phyloP scores from a whole-genome alignment of 768 basidiomycete species.

The Russula sp. region DNA sequence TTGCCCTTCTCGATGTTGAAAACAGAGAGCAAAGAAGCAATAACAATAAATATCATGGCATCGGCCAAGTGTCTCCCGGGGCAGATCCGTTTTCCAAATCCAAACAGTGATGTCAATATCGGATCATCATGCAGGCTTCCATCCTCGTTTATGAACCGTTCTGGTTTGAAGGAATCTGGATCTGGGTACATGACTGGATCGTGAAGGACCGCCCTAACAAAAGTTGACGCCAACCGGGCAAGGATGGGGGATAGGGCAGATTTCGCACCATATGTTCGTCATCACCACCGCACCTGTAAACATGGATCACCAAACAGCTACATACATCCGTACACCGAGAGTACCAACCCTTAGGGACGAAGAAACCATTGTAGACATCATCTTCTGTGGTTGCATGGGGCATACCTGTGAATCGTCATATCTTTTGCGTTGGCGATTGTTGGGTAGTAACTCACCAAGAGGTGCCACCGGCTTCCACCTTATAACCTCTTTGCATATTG shows the following conservation, averaged over 20 bases:
- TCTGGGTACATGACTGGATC: background rate
- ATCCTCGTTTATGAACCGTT: too few species aligned
- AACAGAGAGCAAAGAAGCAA: slow-evolving; percentile 1
- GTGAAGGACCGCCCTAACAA: background rate
- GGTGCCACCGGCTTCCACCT: slow-evolving; percentile 27
- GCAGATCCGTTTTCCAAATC: slow-evolving; percentile 1
- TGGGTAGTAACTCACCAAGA: slow-evolving; percentile 18
- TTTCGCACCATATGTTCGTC: slow-evolving; percentile 28
- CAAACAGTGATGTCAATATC: background rate
- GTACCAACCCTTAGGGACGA: slow-evolving; percentile 24
- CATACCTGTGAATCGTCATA: slow-evolving; percentile 5
- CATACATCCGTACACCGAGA: background rate
- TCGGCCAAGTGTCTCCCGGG: background rate
- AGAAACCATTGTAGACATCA: slow-evolving; percentile 29
- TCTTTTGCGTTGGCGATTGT: too few species aligned
- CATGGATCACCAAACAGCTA: background rate
- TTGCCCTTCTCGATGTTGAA: background rate
- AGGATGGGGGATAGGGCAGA: background rate
- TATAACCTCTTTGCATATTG: slow-evolving; percentile 1
- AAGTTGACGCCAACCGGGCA: background rate
- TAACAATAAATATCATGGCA: slow-evolving; percentile 2
- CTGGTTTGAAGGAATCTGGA: too few species aligned
- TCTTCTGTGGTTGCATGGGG: slow-evolving; percentile 26
- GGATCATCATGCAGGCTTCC: background rate
- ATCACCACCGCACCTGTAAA: slow-evolving; percentile 25